Conservation (phyloP, 2,329 filamentous ascomycete species). For the Xylariaceae sp. region DNA sequence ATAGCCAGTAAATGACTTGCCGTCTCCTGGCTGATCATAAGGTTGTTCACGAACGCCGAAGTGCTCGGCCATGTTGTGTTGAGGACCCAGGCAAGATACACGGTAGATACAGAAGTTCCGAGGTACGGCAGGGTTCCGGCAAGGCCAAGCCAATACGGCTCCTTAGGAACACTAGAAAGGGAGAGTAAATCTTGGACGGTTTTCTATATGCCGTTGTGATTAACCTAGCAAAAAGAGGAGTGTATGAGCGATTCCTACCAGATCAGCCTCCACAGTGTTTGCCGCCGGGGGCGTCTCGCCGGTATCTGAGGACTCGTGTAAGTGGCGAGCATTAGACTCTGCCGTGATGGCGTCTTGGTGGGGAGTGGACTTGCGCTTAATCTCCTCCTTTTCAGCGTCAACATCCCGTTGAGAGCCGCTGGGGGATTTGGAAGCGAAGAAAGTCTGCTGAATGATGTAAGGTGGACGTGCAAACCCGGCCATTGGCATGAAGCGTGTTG, state of each 20-base stretch:
- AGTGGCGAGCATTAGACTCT: slow-evolving; percentile 52
- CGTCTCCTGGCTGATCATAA: slow-evolving; percentile 64
- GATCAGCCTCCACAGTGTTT: slow-evolving; percentile 42
- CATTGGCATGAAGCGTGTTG: slow-evolving; percentile 1
- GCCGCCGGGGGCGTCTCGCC: slow-evolving; percentile 29
- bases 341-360: slow-evolving; percentile 58
- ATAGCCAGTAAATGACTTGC: slow-evolving; percentile 68
- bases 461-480: slow-evolving; percentile 2
- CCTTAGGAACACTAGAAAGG: slow-evolving; percentile 59
- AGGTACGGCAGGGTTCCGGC: slow-evolving; percentile 83
- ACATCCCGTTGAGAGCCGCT: slow-evolving; percentile 35
- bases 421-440: slow-evolving; percentile 30
- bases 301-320: slow-evolving; percentile 39
- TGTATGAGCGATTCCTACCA: slow-evolving; percentile 45
- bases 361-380: slow-evolving; percentile 53
- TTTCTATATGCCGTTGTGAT: slow-evolving; percentile 39
- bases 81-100: slow-evolving; percentile 78
- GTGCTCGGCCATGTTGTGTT: slow-evolving; percentile 59
- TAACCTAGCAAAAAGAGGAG: background rate
- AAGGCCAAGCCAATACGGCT: slow-evolving; percentile 64
- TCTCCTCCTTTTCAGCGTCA: slow-evolving; percentile 51
- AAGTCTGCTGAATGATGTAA: slow-evolving; percentile 24
- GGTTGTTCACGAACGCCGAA: slow-evolving; percentile 61
- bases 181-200: slow-evolving; percentile 67
- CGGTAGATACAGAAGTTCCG: slow-evolving; percentile 75